Percentiles rank a stretch among this genome's conserved stretches.
phyloP scores from a whole-genome alignment of 768 basidiomycete genomes.

The Auricularia sp. region DNA sequence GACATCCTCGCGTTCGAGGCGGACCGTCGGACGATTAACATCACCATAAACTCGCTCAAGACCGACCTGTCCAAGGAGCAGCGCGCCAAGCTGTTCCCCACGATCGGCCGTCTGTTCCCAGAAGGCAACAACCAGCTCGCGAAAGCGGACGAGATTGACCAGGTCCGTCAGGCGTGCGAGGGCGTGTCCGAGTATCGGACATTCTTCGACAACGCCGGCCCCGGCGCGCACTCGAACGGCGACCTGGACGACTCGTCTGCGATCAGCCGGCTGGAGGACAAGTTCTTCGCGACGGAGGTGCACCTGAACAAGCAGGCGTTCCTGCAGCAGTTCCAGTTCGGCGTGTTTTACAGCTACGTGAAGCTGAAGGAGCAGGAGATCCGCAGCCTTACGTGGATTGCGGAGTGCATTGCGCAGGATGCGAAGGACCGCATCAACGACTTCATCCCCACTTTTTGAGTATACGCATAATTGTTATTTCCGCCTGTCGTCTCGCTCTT shows the following conservation, averaged over 20 bases:
- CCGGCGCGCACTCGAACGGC: conserved; percentile 17
- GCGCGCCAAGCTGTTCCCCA: conserved; percentile 87
- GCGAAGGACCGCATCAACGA: conserved; percentile 92
- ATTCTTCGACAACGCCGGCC: conserved; percentile 65
- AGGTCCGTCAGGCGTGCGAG: conserved; percentile 81
- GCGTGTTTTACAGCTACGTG: conserved; percentile 86
- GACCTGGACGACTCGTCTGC: conserved; percentile 34
- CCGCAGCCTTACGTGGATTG: conserved; percentile 84
- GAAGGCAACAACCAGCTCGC: conserved; percentile 92
- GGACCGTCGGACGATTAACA: conserved; percentile 92
- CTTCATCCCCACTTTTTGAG: conserved; percentile 83
- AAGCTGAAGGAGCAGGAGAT: conserved; percentile 90
- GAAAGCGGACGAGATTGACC: conserved; percentile 89
- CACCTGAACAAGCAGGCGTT: conserved; percentile 90
- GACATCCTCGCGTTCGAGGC: conserved; percentile 91
- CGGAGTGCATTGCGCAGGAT: conserved; percentile 96
- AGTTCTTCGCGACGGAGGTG: conserved; percentile 91
- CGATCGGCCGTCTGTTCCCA: conserved; percentile 87
- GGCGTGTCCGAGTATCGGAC: conserved; percentile 78
- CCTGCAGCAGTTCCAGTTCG: conserved; percentile 93
- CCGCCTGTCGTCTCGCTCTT: too few species aligned
- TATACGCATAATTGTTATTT: neutral
- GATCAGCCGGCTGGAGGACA: conserved; percentile 74
- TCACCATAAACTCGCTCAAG: conserved; percentile 97
- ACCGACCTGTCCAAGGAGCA: conserved; percentile 93